These are phyloP conservation scores for Psilocybe cyanescens DNA, from an alignment of 768 basidiomycete species.

Conservation along the genomic window DNA sequence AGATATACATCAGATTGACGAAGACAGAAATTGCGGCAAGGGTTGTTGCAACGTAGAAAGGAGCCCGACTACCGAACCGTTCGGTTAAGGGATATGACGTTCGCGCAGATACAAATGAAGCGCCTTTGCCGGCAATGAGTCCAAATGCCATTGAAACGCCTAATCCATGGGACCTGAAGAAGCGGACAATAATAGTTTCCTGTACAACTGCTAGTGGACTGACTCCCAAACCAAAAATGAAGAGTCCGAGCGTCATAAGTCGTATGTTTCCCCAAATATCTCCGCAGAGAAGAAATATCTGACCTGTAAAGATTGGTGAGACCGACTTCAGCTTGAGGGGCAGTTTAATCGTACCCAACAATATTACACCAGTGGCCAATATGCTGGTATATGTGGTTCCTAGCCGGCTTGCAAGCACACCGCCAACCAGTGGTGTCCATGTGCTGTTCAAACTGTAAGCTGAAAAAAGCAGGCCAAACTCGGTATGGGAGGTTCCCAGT, in stretches of 20 bases:
- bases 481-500: slow-evolving; percentile 74
- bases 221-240: slow-evolving; percentile 79
- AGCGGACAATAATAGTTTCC: slow-evolving; percentile 84
- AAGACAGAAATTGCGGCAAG: slow-evolving; percentile 69
- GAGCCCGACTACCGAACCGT: slow-evolving; percentile 67
- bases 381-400: slow-evolving; percentile 77
- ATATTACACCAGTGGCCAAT: slow-evolving; percentile 73
- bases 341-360: slow-evolving; percentile 46
- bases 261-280: slow-evolving; percentile 63
- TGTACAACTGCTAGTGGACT: slow-evolving; percentile 83
- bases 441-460: slow-evolving; percentile 75
- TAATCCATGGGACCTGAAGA: slow-evolving; percentile 76
- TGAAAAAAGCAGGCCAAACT: slow-evolving; percentile 79
- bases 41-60: slow-evolving; percentile 70
- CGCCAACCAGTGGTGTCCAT: slow-evolving; percentile 79
- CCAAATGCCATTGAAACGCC: slow-evolving; percentile 84
- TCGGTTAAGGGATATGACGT: slow-evolving; percentile 80
- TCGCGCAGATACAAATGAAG: slow-evolving; percentile 76
- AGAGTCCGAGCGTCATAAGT: slow-evolving; percentile 75
- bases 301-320: slow-evolving; percentile 44
- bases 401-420: slow-evolving; percentile 67
- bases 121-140: slow-evolving; percentile 78
- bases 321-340: not conserved
- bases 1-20: slow-evolving; percentile 71
- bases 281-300: slow-evolving; percentile 68